A percentile compares a stretch with the other conserved stretches of the same genome.
phyloP scores from a whole-genome alignment of 176 grass and related monocot genomes.

The Aegilops speltoides region DNA sequence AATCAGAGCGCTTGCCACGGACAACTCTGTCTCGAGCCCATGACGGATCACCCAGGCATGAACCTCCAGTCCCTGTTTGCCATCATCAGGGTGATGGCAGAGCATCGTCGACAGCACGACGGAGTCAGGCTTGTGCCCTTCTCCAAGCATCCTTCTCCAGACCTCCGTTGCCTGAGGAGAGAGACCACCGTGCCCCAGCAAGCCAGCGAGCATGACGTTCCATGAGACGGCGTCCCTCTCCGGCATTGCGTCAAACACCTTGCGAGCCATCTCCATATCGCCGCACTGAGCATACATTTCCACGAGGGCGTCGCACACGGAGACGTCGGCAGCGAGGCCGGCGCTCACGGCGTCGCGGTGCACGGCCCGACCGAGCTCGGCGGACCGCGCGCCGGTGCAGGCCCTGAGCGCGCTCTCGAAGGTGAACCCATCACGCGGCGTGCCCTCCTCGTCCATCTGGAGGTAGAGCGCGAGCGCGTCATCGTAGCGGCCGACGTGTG shows the following conservation, averaged over 20 bases:
- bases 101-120: slow-evolving; percentile 39
- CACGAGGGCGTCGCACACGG: slow-evolving; percentile 46
- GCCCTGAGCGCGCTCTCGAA: no score
- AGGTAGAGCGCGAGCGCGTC: no score
- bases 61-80: slow-evolving; percentile 37
- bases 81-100: neutral
- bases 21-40: slow-evolving; percentile 31
- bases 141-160: slow-evolving; percentile 43
- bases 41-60: slow-evolving; percentile 68
- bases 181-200: slow-evolving; percentile 41
- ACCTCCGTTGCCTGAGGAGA: slow-evolving; percentile 23
- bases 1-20: slow-evolving; percentile 48
- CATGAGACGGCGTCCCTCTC: slow-evolving; percentile 40
- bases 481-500: no score
- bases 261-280: slow-evolving; percentile 37
- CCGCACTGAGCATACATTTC: slow-evolving; percentile 62
- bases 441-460: no score
- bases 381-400: neutral
- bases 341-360: slow-evolving; percentile 50
- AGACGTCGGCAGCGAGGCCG: slow-evolving; percentile 42
- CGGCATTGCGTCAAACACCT: slow-evolving; percentile 45
- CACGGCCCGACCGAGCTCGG: slow-evolving; percentile 37
- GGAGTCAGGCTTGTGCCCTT: slow-evolving; percentile 21
- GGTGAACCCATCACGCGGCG: no score
- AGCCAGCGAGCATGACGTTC: slow-evolving; percentile 57